Conservation (phyloP, 2,329 filamentous ascomycete genomes). For the Dothideomycetidae sp. region DNA sequence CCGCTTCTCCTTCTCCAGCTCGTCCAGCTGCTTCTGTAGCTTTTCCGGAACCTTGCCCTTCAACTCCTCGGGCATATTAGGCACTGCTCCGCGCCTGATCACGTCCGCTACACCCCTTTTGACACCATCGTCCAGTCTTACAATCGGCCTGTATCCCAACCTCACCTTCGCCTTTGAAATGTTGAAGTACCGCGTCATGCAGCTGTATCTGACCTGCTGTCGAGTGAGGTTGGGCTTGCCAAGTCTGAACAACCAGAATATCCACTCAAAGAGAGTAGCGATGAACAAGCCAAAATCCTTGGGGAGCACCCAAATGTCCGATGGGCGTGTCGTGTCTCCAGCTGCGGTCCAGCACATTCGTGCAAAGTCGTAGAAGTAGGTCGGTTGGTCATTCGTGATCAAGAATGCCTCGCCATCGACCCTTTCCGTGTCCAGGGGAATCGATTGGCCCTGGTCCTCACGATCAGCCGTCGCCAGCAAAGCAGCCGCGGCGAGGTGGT, state of each 20-base stretch:
- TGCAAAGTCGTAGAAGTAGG: constrained; percentile 39
- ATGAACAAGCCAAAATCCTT: constrained; percentile 29
- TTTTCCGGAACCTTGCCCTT: constrained; percentile 11
- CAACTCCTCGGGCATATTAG: constrained; percentile 21
- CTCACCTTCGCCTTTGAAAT: constrained; percentile 60
- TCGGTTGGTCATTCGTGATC: constrained; percentile 37
- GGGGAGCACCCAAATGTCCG: constrained; percentile 29
- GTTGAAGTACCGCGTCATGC: constrained; percentile 65
- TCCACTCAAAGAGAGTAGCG: constrained; percentile 30
- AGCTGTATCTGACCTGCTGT: constrained; percentile 46
- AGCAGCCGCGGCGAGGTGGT: constrained; percentile 36
- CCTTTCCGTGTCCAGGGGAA: constrained; percentile 32
- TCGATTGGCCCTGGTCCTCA: constrained; percentile 17
- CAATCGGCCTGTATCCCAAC: constrained; percentile 55
- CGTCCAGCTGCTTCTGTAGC: constrained; percentile 3
- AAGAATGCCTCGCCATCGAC: constrained; percentile 39
- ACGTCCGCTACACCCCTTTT: constrained; percentile 31
- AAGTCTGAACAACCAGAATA: constrained; percentile 29
- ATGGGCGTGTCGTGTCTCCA: constrained; percentile 25
- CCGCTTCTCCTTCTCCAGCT: constrained; percentile 12
- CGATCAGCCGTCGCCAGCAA: constrained; percentile 32
- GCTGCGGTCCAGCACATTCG: constrained; percentile 33
- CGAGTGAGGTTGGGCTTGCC: constrained; percentile 34
- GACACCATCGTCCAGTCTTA: constrained; percentile 50
- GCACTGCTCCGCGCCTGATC: constrained; percentile 22